Conservation (phyloP, 257 asterid species). For the Solanum tarapatanum region DNA sequence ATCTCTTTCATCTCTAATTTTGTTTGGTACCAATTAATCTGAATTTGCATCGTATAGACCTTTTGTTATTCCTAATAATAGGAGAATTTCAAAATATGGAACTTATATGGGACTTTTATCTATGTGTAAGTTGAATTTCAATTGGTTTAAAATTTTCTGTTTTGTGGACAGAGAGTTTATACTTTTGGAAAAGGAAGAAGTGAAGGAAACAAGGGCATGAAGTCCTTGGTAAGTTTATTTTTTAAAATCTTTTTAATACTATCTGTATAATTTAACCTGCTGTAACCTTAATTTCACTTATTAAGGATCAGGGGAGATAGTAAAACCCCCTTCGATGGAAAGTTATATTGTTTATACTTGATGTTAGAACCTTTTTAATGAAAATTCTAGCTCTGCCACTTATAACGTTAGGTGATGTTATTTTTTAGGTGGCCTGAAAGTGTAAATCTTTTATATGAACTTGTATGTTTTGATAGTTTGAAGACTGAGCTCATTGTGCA, state of each 20-base stretch:
- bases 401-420: not conserved
- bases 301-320: not conserved
- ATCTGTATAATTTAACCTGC: not conserved
- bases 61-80: not conserved
- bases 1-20: not conserved
- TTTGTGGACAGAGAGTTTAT: conserved; percentile 48
- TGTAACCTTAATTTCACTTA: not conserved
- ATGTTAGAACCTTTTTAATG: not conserved
- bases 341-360: not conserved
- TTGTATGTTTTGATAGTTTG: not conserved
- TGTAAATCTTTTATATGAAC: not conserved
- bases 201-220: conserved; percentile 95
- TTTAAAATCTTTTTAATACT: not conserved
- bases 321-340: not conserved
- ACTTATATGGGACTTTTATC: not conserved
- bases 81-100: not conserved
- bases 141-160: not conserved
- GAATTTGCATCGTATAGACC: not conserved
- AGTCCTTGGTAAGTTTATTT: conserved; percentile 56
- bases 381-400: not conserved
- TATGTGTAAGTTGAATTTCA: not conserved
- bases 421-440: not conserved
- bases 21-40: not conserved
- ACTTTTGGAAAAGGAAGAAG: conserved; percentile 88
- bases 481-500: not conserved